These are phyloP conservation scores for Rhynchosporium secalis DNA, from an alignment of 2,329 filamentous ascomycete genomes.

Conservation along the genomic window DNA sequence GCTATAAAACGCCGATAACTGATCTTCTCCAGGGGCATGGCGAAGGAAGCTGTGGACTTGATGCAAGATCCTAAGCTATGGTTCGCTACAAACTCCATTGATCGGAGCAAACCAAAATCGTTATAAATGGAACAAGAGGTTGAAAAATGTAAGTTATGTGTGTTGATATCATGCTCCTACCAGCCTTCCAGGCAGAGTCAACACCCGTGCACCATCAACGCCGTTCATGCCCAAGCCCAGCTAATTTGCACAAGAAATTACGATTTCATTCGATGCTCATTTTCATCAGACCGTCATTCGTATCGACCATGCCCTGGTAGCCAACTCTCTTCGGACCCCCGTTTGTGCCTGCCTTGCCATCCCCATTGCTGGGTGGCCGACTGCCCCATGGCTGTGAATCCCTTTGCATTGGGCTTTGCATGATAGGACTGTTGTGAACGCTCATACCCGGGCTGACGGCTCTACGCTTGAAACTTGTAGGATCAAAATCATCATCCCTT, in stretches of 20 bases:
- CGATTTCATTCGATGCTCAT: slow-evolving; percentile 81
- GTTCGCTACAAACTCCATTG: background rate
- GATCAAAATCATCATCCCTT: slow-evolving; percentile 88
- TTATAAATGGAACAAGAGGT: background rate
- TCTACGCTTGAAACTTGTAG: slow-evolving; percentile 82
- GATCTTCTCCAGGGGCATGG: slow-evolving; percentile 28
- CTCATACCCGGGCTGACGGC: slow-evolving; percentile 92
- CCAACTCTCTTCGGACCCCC: slow-evolving; percentile 60
- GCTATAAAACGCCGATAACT: background rate
- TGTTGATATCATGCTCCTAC: background rate
- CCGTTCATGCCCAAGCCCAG: background rate
- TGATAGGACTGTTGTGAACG: slow-evolving; percentile 83
- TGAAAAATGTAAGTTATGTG: background rate
- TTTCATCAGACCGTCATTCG: slow-evolving; percentile 92
- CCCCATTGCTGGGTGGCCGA: slow-evolving; percentile 59
- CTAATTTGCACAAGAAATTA: slow-evolving; percentile 7
- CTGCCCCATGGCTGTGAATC: slow-evolving; percentile 73
- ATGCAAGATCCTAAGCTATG: slow-evolving; percentile 14
- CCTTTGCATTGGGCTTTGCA: slow-evolving; percentile 79
- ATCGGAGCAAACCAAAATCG: background rate
- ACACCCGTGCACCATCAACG: background rate
- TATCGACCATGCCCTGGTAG: slow-evolving; percentile 91
- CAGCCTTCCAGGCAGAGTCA: background rate
- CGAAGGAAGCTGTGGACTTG: slow-evolving; percentile 31
- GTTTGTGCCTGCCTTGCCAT: slow-evolving; percentile 51